A percentile compares a stretch with the other conserved stretches of the same genome.
These are phyloP conservation scores for Verticillium nonalfalfae DNA, from an alignment of 2,329 filamentous ascomycete species.

Conservation along the genomic window DNA sequence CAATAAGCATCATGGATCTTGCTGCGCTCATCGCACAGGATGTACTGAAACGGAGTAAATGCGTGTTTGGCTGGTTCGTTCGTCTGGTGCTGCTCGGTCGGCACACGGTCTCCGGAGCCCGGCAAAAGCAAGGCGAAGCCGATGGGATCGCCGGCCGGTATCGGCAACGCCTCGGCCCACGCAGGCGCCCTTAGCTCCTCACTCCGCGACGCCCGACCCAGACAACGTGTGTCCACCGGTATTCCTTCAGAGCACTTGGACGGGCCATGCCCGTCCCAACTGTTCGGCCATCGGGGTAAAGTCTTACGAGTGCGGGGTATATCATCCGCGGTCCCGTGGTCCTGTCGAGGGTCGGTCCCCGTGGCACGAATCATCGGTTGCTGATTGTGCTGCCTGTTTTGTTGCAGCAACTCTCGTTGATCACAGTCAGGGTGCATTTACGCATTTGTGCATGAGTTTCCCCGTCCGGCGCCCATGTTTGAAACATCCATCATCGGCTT, in stretches of 20 bases:
- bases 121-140: not conserved
- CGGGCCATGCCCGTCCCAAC: not conserved
- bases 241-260: not conserved
- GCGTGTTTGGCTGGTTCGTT: not conserved
- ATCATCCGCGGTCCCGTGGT: not conserved
- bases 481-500: constrained; percentile 18
- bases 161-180: not conserved
- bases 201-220: not conserved
- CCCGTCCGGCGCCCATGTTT: constrained; percentile 12
- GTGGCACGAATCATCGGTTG: not conserved
- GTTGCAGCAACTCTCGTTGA: not conserved
- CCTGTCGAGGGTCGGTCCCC: not conserved
- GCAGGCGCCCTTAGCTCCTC: not conserved
- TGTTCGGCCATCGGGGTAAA: not conserved
- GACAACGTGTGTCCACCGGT: not conserved
- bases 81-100: not conserved
- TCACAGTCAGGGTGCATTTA: not conserved
- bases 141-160: not conserved
- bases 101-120: not conserved
- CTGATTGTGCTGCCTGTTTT: not conserved
- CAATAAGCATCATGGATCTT: no score
- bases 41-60: no score
- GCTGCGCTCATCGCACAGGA: no score
- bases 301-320: not conserved
- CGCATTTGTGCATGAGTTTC: not conserved